Base-by-base conservation (phyloP, 2,329 filamentous ascomycete species). In the Botrytis fragariae region DNA sequence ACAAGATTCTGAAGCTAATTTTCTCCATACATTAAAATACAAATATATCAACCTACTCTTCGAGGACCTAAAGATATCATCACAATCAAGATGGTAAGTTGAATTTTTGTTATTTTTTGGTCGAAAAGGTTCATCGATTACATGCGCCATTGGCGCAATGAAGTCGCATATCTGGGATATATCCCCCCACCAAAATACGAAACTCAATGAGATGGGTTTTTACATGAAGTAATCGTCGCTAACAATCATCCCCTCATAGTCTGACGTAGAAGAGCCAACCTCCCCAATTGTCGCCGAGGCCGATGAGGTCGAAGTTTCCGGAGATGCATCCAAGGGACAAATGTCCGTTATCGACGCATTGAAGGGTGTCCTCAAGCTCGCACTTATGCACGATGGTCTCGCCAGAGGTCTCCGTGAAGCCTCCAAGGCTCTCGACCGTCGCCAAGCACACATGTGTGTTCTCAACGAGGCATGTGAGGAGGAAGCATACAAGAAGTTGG, bases 401-500 rank as follows among this genome's bases (percentile, higher is more conserved):
- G 96, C 96, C 84, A 95, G 96, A 82, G 96, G 96, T 87, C 94
- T 99, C 82, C 95, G 96, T 81, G 96, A 99, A 88, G 96, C 96
- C 79, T 94, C 92, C 88, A 99, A 99, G 91, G 95, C 96, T 78
- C 94, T 99, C 83, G 96, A 99, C 87, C 92, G 96, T 84, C 94
- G 96, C 84, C 93, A 99, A 89, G 96, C 96, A 75, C 96, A 99
- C 89, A 98, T 99, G 95, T 99, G 96, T 86, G 96, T 99, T 81
- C 92, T 99, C 82, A 99, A 99, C 91, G 96, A 99, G 91, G 92
- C 93, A 80, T 99, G 96, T 90, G 96, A 99, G 89, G 96, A 99
- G 91, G 96, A 99, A 87, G 95, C 96, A 80, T 99, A 99, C 91
- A 99, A 99, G 94, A 99, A 99, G 93, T 91, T 99, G 79, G 95